Evolutionary conservation across 768 basidiomycete genomes (phyloP), one percentile per base, ranked within the genome.

Genomic region (Pleurotus cornucopiae): DNA sequence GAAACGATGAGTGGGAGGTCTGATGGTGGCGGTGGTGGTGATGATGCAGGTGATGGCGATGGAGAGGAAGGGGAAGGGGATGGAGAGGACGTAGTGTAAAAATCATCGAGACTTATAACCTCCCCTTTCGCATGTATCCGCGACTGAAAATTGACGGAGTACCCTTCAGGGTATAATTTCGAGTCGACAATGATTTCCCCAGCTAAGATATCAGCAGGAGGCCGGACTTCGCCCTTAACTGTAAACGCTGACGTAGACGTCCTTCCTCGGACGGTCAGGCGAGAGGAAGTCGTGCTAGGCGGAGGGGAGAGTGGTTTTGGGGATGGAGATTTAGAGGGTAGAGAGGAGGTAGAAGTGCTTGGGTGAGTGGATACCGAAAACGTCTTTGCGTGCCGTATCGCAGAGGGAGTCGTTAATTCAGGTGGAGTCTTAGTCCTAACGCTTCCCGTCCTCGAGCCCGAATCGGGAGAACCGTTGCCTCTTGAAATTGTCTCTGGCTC

Each of bases 151-250:
- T 66, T 59, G 23, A 89, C 74, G 23, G 78, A 74, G 59, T 91
- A 93, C n/a, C 91, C 91, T 41, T 79, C 77, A 0, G 87, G 82
- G 70, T 89, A 94, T 57, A 90, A 73, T 67, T 87, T 88, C 54
- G 89, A 84, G 70, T 94, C 91, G 23, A 93, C 77, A 23, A 93
- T 80, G 26, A 94, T 65, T 69, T 96, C 94, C 2, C 82, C 82
- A 14, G 94, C 82, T 16, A 93, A 70, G 46, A 93, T 69, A 66
- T 96, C 91, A 51, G 79, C 77, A n/a, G 76, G 71, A 44, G 78
- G 75, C 55, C 76, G 78, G 56, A 86, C 76, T 62, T 85, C 85
- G 40, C 83, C 84, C 48, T 82, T 84, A 46, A 76, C 55, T 2
- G 81, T 85, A 62, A 89, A 87, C 26, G 79, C 81, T 6, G 85